Percentiles rank a stretch among this genome's conserved stretches.
These are phyloP conservation scores for Tuctoria greenei DNA, from an alignment of 176 grass and related monocot genomes.

Conservation along the genomic window DNA sequence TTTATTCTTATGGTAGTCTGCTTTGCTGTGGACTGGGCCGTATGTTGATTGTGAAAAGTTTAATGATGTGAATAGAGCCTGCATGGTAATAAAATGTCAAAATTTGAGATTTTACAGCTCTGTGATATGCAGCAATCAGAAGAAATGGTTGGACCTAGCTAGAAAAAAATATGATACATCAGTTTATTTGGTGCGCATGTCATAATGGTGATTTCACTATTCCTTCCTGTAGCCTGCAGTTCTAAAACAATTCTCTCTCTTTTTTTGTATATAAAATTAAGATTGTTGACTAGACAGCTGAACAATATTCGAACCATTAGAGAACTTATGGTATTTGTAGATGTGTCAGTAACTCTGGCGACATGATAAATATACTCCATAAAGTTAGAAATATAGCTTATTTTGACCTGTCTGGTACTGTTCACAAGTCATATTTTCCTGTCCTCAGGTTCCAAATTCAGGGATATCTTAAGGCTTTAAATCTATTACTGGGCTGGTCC, in stretches of 20 bases:
- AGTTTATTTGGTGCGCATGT: neutral
- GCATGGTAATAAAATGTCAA: neutral
- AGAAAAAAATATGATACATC: neutral
- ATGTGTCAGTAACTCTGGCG: neutral
- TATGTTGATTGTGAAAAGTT: slow-evolving; percentile 9
- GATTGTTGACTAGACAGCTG: neutral
- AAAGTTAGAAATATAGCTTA: neutral
- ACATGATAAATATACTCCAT: neutral
- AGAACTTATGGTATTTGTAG: neutral
- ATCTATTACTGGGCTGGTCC: neutral
- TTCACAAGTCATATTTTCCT: neutral
- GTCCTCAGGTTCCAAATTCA: neutral
- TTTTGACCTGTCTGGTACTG: neutral
- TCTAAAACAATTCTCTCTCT: neutral
- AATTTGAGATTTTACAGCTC: neutral
- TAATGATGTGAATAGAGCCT: neutral
- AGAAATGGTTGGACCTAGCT: neutral
- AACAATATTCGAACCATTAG: neutral
- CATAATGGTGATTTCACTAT: neutral
- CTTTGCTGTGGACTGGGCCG: neutral
- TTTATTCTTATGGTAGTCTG: slow-evolving; percentile 21
- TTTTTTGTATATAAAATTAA: neutral
- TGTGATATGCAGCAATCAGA: neutral
- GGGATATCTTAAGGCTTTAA: neutral
- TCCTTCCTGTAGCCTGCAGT: neutral